These are phyloP conservation scores for Calonectria pauciramosa DNA, from an alignment of 2,329 filamentous ascomycete genomes.

Conservation along the genomic window DNA sequence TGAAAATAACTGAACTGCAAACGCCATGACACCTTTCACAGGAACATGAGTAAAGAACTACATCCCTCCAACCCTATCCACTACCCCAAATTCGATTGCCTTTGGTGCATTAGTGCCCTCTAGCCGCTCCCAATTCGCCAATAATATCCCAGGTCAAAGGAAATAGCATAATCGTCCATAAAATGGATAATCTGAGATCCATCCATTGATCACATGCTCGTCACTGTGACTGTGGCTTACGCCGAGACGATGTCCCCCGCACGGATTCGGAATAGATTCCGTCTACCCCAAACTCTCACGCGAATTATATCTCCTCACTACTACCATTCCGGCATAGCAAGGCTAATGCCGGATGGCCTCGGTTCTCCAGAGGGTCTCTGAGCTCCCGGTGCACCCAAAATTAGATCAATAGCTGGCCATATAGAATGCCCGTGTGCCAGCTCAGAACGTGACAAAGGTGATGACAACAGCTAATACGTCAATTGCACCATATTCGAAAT, in stretches of 20 bases:
- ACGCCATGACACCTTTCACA: not conserved
- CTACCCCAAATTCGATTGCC: not conserved
- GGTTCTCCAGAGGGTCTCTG: not conserved
- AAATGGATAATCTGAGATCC: not conserved
- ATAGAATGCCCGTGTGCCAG: not conserved
- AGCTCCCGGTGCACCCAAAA: not conserved
- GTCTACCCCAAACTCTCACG: not conserved
- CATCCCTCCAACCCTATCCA: not conserved
- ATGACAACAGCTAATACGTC: not conserved
- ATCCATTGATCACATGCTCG: not conserved
- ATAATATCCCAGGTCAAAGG: not conserved
- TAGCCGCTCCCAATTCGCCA: not conserved
- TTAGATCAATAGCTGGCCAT: not conserved
- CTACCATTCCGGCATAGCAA: not conserved
- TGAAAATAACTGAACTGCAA: no score
- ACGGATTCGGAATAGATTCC: constrained; percentile 16
- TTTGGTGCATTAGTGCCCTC: not conserved
- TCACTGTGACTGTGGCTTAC: not conserved
- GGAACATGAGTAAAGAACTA: no score
- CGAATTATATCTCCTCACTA: not conserved
- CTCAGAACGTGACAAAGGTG: not conserved
- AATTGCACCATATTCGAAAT: constrained; percentile 24
- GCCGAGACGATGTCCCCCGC: constrained; percentile 11
- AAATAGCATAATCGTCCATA: not conserved
- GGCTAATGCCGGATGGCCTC: constrained; percentile 12